These are phyloP conservation scores for Bromus sterilis DNA, from an alignment of 176 grass and related monocot species.

Conservation along the genomic window DNA sequence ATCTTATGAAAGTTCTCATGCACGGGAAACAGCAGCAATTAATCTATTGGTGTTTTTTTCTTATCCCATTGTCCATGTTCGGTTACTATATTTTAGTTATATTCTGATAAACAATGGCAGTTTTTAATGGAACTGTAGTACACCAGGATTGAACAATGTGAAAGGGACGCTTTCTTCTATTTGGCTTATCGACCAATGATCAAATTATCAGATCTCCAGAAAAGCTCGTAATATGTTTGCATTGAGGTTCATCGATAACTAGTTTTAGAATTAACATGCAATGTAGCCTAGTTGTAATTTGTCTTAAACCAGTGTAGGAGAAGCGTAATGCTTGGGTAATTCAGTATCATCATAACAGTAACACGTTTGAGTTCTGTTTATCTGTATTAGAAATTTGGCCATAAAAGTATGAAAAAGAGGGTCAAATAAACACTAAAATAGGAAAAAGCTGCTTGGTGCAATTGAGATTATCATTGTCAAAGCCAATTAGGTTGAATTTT, in stretches of 20 bases:
- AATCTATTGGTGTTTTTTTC: background rate
- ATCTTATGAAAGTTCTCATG: background rate
- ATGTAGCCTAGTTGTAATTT: background rate
- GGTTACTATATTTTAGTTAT: background rate
- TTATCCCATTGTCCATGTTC: background rate
- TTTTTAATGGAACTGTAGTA: background rate
- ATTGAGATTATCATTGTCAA: background rate
- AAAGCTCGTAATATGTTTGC: background rate
- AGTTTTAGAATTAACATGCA: background rate
- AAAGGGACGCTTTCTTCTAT: background rate
- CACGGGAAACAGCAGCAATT: background rate
- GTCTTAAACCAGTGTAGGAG: background rate
- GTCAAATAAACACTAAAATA: background rate
- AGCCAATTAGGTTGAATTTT: background rate
- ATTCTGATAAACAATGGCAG: background rate
- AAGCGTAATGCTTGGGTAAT: background rate
- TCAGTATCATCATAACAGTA: background rate
- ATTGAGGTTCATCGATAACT: background rate
- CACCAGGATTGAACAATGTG: background rate
- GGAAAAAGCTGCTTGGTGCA: background rate
- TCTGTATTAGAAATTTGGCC: background rate
- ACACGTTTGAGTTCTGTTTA: background rate
- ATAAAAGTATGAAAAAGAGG: background rate
- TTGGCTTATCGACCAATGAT: background rate
- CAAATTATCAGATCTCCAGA: background rate